phyloP scores from a whole-genome alignment of 1,284 basidiomycete genomes.

The Puccinia coronata region DNA sequence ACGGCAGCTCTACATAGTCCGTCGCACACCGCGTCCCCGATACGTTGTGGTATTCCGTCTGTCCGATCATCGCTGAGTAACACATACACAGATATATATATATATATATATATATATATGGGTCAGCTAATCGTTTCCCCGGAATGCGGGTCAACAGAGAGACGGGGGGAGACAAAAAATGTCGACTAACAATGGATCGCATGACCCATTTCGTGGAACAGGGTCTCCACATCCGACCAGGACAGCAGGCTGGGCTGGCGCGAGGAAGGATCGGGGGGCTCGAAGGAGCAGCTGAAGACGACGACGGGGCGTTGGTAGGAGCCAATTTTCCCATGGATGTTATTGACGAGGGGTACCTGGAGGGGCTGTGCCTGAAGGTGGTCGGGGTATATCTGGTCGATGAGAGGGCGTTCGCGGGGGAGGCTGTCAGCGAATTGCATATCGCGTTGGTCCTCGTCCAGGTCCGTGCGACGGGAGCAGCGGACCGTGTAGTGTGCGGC shows the following conservation, averaged over 20 bases:
- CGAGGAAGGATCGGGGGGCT: conserved; percentile 51
- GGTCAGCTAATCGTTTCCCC: too few species aligned
- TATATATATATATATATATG: too few species aligned
- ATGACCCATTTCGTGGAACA: conserved; percentile 60
- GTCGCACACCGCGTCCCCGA: conserved; percentile 58
- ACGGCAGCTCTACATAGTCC: conserved; percentile 59
- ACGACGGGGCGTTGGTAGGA: conserved; percentile 57
- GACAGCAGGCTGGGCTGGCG: conserved; percentile 54
- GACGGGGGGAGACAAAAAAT: neutral
- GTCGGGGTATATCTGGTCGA: conserved; percentile 12
- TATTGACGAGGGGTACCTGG: conserved; percentile 52
- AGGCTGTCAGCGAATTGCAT: conserved; percentile 52
- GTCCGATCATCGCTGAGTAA: conserved; percentile 57
- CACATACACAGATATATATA: too few species aligned
- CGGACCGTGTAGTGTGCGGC: conserved; percentile 59
- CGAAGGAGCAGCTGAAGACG: conserved; percentile 58
- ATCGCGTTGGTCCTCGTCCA: conserved; percentile 55
- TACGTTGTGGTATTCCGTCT: conserved; percentile 59
- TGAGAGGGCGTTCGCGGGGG: conserved; percentile 22
- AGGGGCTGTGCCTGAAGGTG: conserved; percentile 50
- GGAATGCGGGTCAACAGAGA: conserved; percentile 10
- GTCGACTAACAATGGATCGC: conserved; percentile 56
- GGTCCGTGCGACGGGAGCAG: conserved; percentile 57
- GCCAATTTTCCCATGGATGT: conserved; percentile 31
- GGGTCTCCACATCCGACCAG: conserved; percentile 59